Base-by-base conservation (phyloP, 331 rosid species). In the Ulmus americana region DNA sequence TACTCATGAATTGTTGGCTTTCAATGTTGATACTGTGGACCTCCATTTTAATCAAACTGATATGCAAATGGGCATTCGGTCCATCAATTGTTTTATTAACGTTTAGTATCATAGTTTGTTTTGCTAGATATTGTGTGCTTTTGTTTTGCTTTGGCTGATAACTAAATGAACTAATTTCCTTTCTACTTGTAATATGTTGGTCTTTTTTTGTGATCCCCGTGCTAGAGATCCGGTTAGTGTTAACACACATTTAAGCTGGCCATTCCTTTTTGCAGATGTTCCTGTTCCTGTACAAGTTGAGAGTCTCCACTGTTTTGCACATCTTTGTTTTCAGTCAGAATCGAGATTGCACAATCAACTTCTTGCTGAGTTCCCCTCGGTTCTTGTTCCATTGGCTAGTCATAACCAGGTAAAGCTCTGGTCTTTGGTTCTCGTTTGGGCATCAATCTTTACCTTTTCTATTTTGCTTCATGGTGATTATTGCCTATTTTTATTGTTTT, bases 321-420 rank as follows among this genome's bases (percentile, higher is more conserved):
- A 74, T 76, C 89, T 86, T 61, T 89, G 95, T 70, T 75, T 60
- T 73, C 76, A 79, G 69, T 67, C 86, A 14, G 90, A 84, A 68
- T 86, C 78, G 59, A 73, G 74, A 59, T 74, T 88, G 79, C 80
- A 69, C 55, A 59, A 73, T 77, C 88, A 87, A 72, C 84, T 85
- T 68, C 63, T 88, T 49, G 83, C 83, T 0, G 95, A 83, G 67
- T 86, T 92, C 71, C 86, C 98, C 66, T 82, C 95, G n/a, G 45
- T 92, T 71, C 95, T 92, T 65, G 87, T 87, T 74, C 91, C 98
- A 10, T 71, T 92, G 84, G 80, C 82, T 55, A 71, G 82, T 70
- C 77, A 78, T 74, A 69, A 82, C 69, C 85, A 84, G 88, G 97
- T 82, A 72, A 2, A 0, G 7, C n/a, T 41, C 28, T 43, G 43